A percentile compares a stretch with the other conserved stretches of the same genome.
phyloP scores from a whole-genome alignment of 2,329 filamentous ascomycete genomes.

The Aurifilum marmelostoma region DNA sequence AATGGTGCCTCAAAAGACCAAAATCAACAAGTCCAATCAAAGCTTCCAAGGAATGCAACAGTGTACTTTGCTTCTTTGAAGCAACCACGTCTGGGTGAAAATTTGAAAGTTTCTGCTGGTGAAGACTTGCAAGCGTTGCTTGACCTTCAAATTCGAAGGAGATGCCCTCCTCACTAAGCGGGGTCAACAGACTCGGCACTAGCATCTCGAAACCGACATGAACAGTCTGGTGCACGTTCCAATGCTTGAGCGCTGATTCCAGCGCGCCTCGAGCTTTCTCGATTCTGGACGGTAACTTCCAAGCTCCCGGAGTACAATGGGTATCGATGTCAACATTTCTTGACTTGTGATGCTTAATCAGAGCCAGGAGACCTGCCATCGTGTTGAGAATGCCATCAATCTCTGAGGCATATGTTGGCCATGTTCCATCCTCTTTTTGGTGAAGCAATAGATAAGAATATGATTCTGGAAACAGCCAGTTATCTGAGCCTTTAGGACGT shows the following conservation, averaged over 20 bases:
- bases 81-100: neutral
- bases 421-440: slow-evolving; percentile 1
- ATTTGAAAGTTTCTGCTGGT: neutral
- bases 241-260: neutral
- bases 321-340: neutral
- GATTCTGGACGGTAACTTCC: neutral
- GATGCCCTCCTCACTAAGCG: neutral
- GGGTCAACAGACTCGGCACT: neutral
- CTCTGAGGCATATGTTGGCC: slow-evolving; percentile 9
- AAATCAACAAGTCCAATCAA: slow-evolving; percentile 1
- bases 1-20: neutral
- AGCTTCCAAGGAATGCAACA: slow-evolving; percentile 2
- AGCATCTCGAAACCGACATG: slow-evolving; percentile 15
- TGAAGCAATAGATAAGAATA: slow-evolving; percentile 2
- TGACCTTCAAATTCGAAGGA: slow-evolving; percentile 10
- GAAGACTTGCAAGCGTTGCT: neutral
- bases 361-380: slow-evolving; percentile 8
- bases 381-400: slow-evolving; percentile 12
- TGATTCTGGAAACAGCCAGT: slow-evolving; percentile 14
- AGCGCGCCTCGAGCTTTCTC: slow-evolving; percentile 10
- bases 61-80: neutral
- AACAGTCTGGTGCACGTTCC: neutral
- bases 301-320: neutral
- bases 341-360: slow-evolving; percentile 1
- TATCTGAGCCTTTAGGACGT: neutral